Evolutionary conservation across 148 eudicot genomes (phyloP).

Genomic region (Silene conica): DNA sequence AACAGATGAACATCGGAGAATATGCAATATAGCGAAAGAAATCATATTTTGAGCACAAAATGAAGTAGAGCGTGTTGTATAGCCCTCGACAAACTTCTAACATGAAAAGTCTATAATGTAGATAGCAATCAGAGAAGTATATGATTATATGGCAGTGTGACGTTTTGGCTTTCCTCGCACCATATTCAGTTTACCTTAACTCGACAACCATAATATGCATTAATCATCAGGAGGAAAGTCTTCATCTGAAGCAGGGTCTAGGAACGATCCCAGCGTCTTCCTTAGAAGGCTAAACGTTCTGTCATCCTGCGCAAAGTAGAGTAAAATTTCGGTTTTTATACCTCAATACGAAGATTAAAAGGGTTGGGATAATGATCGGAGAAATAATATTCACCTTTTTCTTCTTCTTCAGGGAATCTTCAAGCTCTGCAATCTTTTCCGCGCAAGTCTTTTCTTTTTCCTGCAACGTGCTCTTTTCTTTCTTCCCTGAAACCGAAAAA

Average conservation of each 20-base stretch:
- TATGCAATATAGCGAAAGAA: neutral
- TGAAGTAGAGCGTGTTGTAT: neutral
- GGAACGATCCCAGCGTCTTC: slow-evolving; percentile 72
- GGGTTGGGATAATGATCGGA: neutral
- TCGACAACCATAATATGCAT: neutral
- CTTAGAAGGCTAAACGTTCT: slow-evolving; percentile 76
- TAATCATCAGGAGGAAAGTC: slow-evolving; percentile 62
- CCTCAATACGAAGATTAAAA: neutral
- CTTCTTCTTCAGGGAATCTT: slow-evolving; percentile 66
- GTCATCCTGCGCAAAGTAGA: slow-evolving; percentile 49
- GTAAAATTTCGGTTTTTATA: too few species aligned
- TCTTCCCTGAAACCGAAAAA: slow-evolving; percentile 56
- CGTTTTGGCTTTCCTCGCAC: neutral
- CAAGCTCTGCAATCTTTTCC: slow-evolving; percentile 50
- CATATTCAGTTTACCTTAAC: neutral
- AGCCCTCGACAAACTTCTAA: neutral
- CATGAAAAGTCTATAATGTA: too few species aligned
- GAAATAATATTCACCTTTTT: slow-evolving; percentile 40
- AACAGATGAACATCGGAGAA: neutral
- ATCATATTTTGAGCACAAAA: neutral
- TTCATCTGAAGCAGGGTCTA: slow-evolving; percentile 74
- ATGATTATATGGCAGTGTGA: too few species aligned
- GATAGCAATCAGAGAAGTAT: too few species aligned
- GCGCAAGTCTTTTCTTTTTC: slow-evolving; percentile 56
- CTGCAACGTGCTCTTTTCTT: slow-evolving; percentile 52